Conservation (phyloP, 345 rosid genomes). For the Eucalyptus guilfoylei region DNA sequence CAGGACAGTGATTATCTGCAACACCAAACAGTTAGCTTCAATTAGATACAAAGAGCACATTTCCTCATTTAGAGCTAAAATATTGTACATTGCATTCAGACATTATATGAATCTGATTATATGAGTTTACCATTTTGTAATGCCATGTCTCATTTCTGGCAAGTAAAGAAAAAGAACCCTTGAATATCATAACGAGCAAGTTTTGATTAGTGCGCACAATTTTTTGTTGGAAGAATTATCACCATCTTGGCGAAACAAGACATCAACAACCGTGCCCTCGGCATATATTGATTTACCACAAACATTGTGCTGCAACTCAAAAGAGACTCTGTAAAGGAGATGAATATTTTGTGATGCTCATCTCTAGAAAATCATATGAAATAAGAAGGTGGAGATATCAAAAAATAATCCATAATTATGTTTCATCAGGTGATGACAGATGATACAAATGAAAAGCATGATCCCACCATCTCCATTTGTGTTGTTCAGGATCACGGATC, state of each 20-base stretch:
- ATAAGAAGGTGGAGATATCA: too few relatives aligned
- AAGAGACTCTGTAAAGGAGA: too few relatives aligned
- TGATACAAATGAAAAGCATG: constrained; percentile 91
- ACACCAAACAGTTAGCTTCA: neutral
- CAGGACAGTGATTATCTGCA: neutral
- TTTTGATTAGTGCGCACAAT: neutral
- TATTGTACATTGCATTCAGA: neutral
- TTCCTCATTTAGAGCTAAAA: neutral
- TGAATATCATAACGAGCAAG: neutral
- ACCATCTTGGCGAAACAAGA: too few relatives aligned
- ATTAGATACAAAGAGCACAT: neutral
- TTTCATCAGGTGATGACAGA: constrained; percentile 79
- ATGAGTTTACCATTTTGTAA: neutral
- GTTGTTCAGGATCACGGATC: constrained; percentile 73
- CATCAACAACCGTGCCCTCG: too few relatives aligned
- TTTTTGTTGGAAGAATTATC: neutral
- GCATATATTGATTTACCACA: too few relatives aligned
- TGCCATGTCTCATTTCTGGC: neutral
- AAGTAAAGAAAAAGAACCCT: too few relatives aligned
- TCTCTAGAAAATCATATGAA: too few relatives aligned
- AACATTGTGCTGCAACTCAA: too few relatives aligned
- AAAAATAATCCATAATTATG: constrained; percentile 15
- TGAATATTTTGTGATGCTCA: too few relatives aligned
- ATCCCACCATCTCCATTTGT: constrained; percentile 82
- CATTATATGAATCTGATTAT: neutral